These are phyloP conservation scores for Pseudophaeomoniella oleicola DNA, from an alignment of 2,329 filamentous ascomycete genomes.

Conservation along the genomic window DNA sequence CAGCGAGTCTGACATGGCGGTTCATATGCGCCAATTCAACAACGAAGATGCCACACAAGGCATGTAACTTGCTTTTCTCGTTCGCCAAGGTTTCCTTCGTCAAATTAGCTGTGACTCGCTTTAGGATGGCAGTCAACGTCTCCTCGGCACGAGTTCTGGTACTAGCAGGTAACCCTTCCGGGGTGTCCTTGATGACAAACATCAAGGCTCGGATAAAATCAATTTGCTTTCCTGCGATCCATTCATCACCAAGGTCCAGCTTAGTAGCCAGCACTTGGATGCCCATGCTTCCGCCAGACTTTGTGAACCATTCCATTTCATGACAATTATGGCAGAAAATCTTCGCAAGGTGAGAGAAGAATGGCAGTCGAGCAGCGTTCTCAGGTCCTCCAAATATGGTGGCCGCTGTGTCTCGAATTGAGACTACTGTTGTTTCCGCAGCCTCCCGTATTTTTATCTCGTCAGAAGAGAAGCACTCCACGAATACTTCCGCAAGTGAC, in stretches of 20 bases:
- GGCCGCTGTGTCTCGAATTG: constrained; percentile 60
- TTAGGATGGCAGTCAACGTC: constrained; percentile 66
- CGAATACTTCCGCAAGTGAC: constrained; percentile 74
- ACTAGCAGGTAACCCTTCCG: constrained; percentile 78
- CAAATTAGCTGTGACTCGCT: constrained; percentile 61
- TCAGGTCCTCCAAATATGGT: constrained; percentile 65
- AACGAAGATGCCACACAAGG: constrained; percentile 73
- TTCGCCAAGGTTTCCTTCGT: constrained; percentile 66
- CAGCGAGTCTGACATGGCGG: constrained; percentile 78
- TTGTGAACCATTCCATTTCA: constrained; percentile 97
- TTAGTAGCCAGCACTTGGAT: constrained; percentile 80
- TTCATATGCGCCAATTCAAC: constrained; percentile 92
- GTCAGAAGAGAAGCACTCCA: constrained; percentile 81
- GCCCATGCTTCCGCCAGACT: constrained; percentile 79
- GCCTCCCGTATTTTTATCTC: constrained; percentile 65
- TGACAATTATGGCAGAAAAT: constrained; percentile 91
- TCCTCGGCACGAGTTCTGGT: constrained; percentile 71
- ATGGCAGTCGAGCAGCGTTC: constrained; percentile 59
- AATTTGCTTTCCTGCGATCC: constrained; percentile 68
- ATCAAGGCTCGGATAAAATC: constrained; percentile 85
- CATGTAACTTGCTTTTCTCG: constrained; percentile 51
- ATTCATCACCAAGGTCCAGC: constrained; percentile 67
- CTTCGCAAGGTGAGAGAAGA: constrained; percentile 71
- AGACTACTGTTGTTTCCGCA: constrained; percentile 62
- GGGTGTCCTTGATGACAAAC: constrained; percentile 98